These are phyloP conservation scores for Catharanthus roseus DNA, from an alignment of 257 asterid genomes.

Conservation along the genomic window DNA sequence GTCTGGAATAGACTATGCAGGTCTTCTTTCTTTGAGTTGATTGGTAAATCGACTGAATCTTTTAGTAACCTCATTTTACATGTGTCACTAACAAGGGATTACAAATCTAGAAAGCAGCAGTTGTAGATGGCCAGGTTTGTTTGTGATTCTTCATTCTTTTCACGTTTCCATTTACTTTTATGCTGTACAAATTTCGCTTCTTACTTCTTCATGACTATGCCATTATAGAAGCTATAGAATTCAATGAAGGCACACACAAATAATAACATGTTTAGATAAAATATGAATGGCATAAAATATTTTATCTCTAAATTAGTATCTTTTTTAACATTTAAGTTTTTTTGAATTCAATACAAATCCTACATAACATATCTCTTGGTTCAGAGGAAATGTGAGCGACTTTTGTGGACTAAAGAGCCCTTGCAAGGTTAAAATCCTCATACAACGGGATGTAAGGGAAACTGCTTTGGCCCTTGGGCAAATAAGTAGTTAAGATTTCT, in stretches of 20 bases:
- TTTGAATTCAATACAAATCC: not conserved
- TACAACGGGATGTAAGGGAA: slow-evolving; percentile 83
- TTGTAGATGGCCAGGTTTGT: slow-evolving; percentile 88
- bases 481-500: slow-evolving; percentile 82
- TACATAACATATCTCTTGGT: not conserved
- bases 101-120: slow-evolving; percentile 70
- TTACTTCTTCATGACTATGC: not conserved
- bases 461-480: slow-evolving; percentile 85
- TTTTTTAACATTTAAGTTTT: no score
- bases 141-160: slow-evolving; percentile 5
- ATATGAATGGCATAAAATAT: no score
- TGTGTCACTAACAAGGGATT: slow-evolving; percentile 87
- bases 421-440: slow-evolving; percentile 61
- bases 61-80: slow-evolving; percentile 53
- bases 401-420: slow-evolving; percentile 67
- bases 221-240: no score
- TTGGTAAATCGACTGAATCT: slow-evolving; percentile 22
- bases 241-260: no score
- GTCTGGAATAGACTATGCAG: slow-evolving; percentile 74
- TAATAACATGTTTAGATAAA: not conserved
- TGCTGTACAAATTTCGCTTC: not conserved
- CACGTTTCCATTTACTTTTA: not conserved
- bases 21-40: slow-evolving; percentile 48
- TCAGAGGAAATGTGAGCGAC: slow-evolving; percentile 94
- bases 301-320: no score